phyloP scores from a whole-genome alignment of 1,284 basidiomycete genomes.

The Bondarzewia mesenterica region DNA sequence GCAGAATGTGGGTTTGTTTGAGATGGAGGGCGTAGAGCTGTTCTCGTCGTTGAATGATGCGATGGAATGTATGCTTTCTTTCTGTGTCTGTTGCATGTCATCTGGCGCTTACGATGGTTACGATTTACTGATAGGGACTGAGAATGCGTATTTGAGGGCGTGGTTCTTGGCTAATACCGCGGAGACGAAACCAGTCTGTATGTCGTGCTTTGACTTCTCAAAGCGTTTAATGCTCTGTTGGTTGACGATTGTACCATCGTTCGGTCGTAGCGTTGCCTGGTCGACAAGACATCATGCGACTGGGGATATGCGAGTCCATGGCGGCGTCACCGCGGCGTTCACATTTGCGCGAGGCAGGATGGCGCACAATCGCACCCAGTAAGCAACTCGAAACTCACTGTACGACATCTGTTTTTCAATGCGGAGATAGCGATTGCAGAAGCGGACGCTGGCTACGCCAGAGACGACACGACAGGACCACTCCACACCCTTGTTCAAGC shows the following conservation, averaged over 20 bases:
- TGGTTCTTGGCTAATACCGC: conserved; percentile 64
- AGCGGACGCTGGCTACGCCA: conserved; percentile 1
- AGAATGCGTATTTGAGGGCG: conserved; percentile 76
- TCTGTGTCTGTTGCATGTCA: neutral
- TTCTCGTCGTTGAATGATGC: conserved; percentile 86
- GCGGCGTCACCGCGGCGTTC: conserved; percentile 68
- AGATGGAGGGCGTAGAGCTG: conserved; percentile 71
- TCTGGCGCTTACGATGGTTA: neutral
- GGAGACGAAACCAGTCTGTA: conserved; percentile 33
- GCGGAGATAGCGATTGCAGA: conserved; percentile 13
- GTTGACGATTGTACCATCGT: neutral
- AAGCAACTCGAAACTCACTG: neutral
- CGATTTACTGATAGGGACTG: conserved; percentile 55
- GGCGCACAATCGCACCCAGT: conserved; percentile 58
- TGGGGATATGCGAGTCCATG: conserved; percentile 45
- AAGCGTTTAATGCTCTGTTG: too few species aligned
- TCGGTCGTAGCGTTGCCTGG: conserved; percentile 44
- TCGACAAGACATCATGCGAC: conserved; percentile 38
- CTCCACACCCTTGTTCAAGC: conserved; percentile 65
- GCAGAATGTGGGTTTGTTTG: conserved; percentile 69
- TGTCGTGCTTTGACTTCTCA: conserved; percentile 10
- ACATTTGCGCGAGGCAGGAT: conserved; percentile 75
- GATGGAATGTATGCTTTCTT: conserved; percentile 69
- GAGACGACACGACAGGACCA: conserved; percentile 35
- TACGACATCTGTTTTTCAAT: neutral